Conservation (phyloP, 2,329 filamentous ascomycete genomes). For the Teratosphaeria epicoccoides region DNA sequence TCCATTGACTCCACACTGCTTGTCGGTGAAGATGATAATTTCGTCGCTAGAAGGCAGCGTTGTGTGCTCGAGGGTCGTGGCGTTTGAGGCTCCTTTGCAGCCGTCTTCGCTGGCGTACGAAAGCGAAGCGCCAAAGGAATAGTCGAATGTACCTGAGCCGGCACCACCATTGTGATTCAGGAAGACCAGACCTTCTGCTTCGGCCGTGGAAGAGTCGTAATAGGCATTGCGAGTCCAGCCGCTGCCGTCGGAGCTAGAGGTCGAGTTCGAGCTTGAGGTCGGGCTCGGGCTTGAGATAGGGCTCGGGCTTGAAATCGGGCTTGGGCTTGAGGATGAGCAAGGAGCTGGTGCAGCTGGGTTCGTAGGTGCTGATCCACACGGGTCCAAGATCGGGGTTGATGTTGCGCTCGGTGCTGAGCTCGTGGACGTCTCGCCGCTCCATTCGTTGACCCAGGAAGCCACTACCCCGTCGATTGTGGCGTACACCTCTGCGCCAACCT, state of each 20-base stretch:
- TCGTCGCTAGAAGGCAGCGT: slow-evolving; percentile 41
- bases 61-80: slow-evolving; percentile 41
- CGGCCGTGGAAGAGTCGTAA: slow-evolving; percentile 27
- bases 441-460: slow-evolving; percentile 51
- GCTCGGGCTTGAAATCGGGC: slow-evolving; percentile 9
- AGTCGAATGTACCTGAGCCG: slow-evolving; percentile 46
- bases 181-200: slow-evolving; percentile 46
- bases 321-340: neutral
- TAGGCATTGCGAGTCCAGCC: slow-evolving; percentile 27
- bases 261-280: neutral
- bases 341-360: slow-evolving; percentile 7
- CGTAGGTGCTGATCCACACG: neutral
- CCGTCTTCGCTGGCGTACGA: slow-evolving; percentile 43
- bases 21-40: slow-evolving; percentile 42
- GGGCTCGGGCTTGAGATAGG: neutral
- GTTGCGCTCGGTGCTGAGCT: neutral
- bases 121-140: slow-evolving; percentile 47
- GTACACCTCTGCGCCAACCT: slow-evolving; percentile 40
- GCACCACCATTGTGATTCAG: slow-evolving; percentile 48
- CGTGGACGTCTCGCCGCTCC: slow-evolving; percentile 27
- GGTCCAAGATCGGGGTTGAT: neutral
- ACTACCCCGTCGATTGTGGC: slow-evolving; percentile 50
- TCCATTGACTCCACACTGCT: slow-evolving; percentile 36
- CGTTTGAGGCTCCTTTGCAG: slow-evolving; percentile 35
- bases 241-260: slow-evolving; percentile 12